Conservation (phyloP, 257 asterid species). For the Pogostemon cablin region DNA sequence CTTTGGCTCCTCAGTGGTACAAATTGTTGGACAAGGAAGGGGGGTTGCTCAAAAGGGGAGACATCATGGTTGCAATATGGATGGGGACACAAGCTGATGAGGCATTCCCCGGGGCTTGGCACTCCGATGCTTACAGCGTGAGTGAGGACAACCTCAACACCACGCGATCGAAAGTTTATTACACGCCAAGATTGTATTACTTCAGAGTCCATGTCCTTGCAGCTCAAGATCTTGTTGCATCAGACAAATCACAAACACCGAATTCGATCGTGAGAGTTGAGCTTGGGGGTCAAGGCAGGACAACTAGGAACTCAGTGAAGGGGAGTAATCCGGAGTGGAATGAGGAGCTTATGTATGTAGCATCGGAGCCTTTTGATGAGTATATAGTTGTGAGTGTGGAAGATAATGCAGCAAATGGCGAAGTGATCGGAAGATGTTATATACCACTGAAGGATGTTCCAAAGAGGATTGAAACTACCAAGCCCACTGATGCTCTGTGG, state of each 20-base stretch:
- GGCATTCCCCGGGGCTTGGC: conserved; percentile 90
- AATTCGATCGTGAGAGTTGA: conserved; percentile 61
- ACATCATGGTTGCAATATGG: conserved; percentile 91
- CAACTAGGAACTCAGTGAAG: conserved; percentile 57
- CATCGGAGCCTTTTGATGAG: conserved; percentile 84
- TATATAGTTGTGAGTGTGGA: conserved; percentile 58
- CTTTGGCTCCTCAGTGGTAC: conserved; percentile 88
- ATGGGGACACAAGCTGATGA: conserved; percentile 97
- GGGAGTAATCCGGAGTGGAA: conserved; percentile 73
- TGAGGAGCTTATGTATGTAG: conserved; percentile 86
- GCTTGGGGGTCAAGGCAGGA: conserved; percentile 65
- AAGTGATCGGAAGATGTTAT: conserved; percentile 57
- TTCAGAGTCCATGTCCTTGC: conserved; percentile 71
- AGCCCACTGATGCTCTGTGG: conserved; percentile 75
- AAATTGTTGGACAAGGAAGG: conserved; percentile 66
- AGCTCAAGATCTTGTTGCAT: conserved; percentile 79
- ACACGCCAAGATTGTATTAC: conserved; percentile 71
- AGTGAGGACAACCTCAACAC: conserved; percentile 57
- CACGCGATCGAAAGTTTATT: conserved; percentile 83
- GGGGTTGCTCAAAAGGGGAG: conserved; percentile 56
- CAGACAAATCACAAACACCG: conserved; percentile 55
- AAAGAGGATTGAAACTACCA: conserved; percentile 49
- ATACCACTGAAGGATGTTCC: conserved; percentile 60
- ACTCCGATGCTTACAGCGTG: conserved; percentile 75
- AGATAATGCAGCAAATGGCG: conserved; percentile 61